Evolutionary conservation across 805 yeast species (phyloP).

Genomic region (Wickerhamomyces tratensis): DNA sequence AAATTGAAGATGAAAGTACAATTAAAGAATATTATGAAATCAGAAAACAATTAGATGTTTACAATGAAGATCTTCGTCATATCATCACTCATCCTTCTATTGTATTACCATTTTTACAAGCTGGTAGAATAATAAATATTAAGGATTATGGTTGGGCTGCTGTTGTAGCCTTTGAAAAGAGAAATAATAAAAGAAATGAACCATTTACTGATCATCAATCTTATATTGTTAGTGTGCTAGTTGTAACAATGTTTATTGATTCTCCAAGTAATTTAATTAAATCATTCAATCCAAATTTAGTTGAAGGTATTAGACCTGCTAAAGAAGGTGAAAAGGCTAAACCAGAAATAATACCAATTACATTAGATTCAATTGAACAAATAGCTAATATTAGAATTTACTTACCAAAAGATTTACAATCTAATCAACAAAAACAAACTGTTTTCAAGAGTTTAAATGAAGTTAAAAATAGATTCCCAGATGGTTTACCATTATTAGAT

Average conservation of each 20-base stretch:
- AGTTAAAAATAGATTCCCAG: constrained; percentile 75
- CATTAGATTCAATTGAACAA: constrained; percentile 63
- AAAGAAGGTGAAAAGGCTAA: constrained; percentile 58
- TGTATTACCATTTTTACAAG: constrained; percentile 72
- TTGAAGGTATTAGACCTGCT: constrained; percentile 86
- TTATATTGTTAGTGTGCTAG: constrained; percentile 78
- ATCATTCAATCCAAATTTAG: constrained; percentile 67
- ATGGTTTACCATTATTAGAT: constrained; percentile 85
- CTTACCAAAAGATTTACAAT: constrained; percentile 68
- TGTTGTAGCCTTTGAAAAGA: constrained; percentile 66
- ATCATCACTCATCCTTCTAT: constrained; percentile 90
- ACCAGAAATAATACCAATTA: constrained; percentile 76
- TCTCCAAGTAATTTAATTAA: constrained; percentile 79
- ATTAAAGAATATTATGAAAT: constrained; percentile 80
- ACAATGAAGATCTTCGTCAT: constrained; percentile 67
- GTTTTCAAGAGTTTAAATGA: constrained; percentile 68
- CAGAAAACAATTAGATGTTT: constrained; percentile 58
- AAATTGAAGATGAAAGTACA: constrained; percentile 63
- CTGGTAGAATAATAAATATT: constrained; percentile 77
- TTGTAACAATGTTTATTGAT: constrained; percentile 67
- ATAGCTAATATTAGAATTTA: constrained; percentile 76
- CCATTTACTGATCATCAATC: constrained; percentile 78
- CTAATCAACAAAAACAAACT: constrained; percentile 49
- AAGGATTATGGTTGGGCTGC: constrained; percentile 96
- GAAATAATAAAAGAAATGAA: constrained; percentile 54